These are phyloP conservation scores for Nidula niveotomentosa DNA, from an alignment of 1,284 basidiomycete genomes.

Conservation along the genomic window DNA sequence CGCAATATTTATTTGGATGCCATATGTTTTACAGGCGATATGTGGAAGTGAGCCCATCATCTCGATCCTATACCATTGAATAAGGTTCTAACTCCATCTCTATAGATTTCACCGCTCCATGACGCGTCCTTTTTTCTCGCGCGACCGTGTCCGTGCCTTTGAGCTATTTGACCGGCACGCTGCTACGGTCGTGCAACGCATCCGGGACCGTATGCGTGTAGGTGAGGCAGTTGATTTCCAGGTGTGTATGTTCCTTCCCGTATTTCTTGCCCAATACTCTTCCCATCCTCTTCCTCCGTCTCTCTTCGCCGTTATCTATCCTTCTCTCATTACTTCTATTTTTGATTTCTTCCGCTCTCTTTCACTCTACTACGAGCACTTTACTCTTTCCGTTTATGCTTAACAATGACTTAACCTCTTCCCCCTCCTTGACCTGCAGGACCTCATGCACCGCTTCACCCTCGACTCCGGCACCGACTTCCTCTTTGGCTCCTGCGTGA, in stretches of 20 bases:
- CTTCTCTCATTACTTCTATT: not conserved
- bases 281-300: not conserved
- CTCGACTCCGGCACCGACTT: constrained; percentile 48
- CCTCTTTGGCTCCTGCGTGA: constrained; percentile 40
- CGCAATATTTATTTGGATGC: not conserved
- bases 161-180: constrained; percentile 43
- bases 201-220: constrained; percentile 26
- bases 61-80: not conserved
- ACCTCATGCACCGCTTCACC: constrained; percentile 35
- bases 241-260: constrained; percentile 13
- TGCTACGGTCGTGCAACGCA: constrained; percentile 29
- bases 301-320: not conserved
- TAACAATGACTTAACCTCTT: too few relatives aligned
- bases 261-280: not conserved
- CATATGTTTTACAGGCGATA: constrained; percentile 20
- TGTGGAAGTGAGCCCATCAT: constrained; percentile 35
- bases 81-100: constrained; percentile 2
- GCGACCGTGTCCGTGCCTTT: constrained; percentile 42
- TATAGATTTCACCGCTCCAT: constrained; percentile 44
- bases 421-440: constrained; percentile 21
- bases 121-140: constrained; percentile 49
- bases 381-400: not conserved
- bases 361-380: not conserved
- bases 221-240: constrained; percentile 44
- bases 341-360: not conserved